Conservation (phyloP, 228 moss, liverwort and hornwort genomes). For the Sphagnum magellanicum region DNA sequence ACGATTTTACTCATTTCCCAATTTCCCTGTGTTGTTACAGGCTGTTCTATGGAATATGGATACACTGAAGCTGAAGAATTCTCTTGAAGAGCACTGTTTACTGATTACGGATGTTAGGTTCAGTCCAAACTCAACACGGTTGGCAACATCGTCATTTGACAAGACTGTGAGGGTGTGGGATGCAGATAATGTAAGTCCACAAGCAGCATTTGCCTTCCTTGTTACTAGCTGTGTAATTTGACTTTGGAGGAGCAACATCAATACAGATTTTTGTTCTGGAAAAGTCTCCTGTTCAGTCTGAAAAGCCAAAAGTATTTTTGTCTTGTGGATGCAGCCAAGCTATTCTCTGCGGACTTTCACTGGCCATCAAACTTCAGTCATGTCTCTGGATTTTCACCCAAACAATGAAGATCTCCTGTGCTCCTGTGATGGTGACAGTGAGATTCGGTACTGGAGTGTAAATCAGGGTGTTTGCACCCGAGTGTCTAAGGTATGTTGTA, state of each 20-base stretch:
- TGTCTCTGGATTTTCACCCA: constrained; percentile 97
- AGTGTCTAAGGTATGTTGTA: constrained; percentile 68
- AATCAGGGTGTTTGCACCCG: constrained; percentile 83
- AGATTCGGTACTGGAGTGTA: constrained; percentile 97
- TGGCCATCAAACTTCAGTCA: constrained; percentile 86
- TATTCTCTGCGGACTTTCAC: constrained; percentile 73
- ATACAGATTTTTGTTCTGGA: too few relatives aligned
- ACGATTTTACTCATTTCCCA: too few relatives aligned
- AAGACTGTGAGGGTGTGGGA: constrained; percentile 99
- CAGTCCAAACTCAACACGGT: constrained; percentile 90
- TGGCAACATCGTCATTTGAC: constrained; percentile 97
- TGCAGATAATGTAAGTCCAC: constrained; percentile 78
- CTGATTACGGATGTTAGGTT: constrained; percentile 96
- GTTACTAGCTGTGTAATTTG: too few relatives aligned
- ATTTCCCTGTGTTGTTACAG: constrained; percentile 19
- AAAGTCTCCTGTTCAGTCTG: too few relatives aligned
- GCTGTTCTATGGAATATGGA: constrained; percentile 99
- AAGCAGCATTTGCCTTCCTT: background rate
- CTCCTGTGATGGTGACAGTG: constrained; percentile 96
- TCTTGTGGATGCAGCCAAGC: constrained; percentile 61
- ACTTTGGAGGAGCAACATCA: too few relatives aligned
- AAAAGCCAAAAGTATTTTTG: too few relatives aligned
- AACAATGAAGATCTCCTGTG: constrained; percentile 91
- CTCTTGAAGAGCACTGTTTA: constrained; percentile 93
- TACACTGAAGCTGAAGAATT: constrained; percentile 88